Evolutionary conservation across 768 basidiomycete genomes (phyloP), one percentile per base, ranked within the genome.

Genomic region (Tulasnella sp.): DNA sequence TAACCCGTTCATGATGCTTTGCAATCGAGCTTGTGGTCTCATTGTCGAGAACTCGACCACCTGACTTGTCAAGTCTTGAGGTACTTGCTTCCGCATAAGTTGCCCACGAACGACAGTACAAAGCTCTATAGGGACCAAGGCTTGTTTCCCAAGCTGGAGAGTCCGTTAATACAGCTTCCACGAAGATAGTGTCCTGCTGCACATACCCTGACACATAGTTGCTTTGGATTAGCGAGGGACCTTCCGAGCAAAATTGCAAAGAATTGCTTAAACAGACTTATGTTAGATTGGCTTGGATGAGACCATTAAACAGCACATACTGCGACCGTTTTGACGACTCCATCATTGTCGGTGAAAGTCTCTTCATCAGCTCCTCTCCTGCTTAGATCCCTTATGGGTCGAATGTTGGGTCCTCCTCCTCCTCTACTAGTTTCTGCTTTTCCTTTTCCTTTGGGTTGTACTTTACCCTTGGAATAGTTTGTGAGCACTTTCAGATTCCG

Each of bases 71-170:
- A 78, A 78, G 37, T 83, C 79, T 0, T 76, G 67, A 0, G 83
- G 81, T 0, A 88, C 67, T 43, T 82, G 77, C 56, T 80, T 83
- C 35, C 76, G 71, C 71, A 82, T 77, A 33, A 84, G 74, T 58
- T 87, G 84, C 0, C 83, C 83, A 0, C 69, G 60, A 0, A 72
- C 69, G 3, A 87, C 78, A 0, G 60, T 63, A 59, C 83, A 86
- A 1, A 77, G 62, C 57, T 87, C 84, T 0, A 87, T 62, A 0
- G 84, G 84, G 3, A 83, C 68, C 28, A 78, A 59, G 0, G 83
- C 83, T 1, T n/a, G 40, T 16, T 28, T 22, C 12, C 39, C 28
- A 15, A 51, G 39, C 49, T 51, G 15, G 7, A 6, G 16, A 37
- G 20, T 19, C n/a, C 20, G 33, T 42, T 4, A 27, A 22, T 24